Evolutionary conservation across 306 rosid species (phyloP).

Genomic region (Cucurbita argyrosperma): DNA sequence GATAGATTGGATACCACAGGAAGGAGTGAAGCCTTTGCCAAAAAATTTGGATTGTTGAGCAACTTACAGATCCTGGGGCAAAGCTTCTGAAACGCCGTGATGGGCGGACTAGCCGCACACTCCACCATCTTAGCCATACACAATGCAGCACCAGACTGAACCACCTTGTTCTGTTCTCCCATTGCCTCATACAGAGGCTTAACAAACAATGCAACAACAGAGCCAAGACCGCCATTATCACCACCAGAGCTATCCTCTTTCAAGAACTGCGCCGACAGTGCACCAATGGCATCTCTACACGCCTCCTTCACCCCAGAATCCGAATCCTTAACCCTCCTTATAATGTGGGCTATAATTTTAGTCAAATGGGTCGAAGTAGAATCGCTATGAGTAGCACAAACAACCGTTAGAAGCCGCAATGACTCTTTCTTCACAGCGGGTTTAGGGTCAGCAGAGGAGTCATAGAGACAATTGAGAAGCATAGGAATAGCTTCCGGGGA

Average conservation of each 20-base stretch:
- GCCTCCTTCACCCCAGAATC: conserved; percentile 68
- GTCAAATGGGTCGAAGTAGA: conserved; percentile 56
- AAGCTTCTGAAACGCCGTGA: conserved; percentile 61
- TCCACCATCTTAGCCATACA: conserved; percentile 88
- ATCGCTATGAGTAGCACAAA: conserved; percentile 50
- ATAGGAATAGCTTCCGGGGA: conserved; percentile 62
- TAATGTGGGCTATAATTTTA: conserved; percentile 46
- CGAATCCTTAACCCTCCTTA: conserved; percentile 63
- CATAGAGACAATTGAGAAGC: conserved; percentile 78
- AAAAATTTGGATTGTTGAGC: conserved; percentile 62
- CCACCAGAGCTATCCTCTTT: conserved; percentile 12
- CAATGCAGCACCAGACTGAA: conserved; percentile 78
- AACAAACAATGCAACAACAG: conserved; percentile 68
- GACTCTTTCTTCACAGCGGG: conserved; percentile 72
- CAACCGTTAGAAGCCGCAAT: conserved; percentile 44
- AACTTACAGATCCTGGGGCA: conserved; percentile 90
- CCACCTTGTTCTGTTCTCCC: conserved; percentile 80
- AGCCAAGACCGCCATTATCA: conserved; percentile 29
- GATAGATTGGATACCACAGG: conserved; percentile 73
- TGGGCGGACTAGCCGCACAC: conserved; percentile 36
- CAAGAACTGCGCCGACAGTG: conserved; percentile 43
- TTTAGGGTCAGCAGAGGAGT: conserved; percentile 69
- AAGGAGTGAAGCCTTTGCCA: conserved; percentile 65
- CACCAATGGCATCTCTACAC: conserved; percentile 68
- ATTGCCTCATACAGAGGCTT: conserved; percentile 88